Evolutionary conservation across 805 yeast genomes (phyloP).

Genomic region (Hanseniaspora lachancei): DNA sequence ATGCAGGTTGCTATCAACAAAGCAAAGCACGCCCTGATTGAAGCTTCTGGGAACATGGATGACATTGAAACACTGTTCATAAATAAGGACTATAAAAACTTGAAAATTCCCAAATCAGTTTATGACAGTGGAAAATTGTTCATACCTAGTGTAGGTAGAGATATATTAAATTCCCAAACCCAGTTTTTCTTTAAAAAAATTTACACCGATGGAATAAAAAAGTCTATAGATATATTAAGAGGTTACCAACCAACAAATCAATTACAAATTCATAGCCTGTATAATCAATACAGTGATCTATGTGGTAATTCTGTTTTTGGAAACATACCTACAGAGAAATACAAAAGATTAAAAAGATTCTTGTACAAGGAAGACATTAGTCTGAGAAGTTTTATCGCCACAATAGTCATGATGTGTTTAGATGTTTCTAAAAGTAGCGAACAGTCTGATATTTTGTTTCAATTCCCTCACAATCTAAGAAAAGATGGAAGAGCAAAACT

Average conservation of each 20-base stretch:
- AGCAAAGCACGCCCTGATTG: neutral
- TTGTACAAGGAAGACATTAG: slow-evolving; percentile 19
- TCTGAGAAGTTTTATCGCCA: slow-evolving; percentile 21
- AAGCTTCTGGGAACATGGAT: neutral
- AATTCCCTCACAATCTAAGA: slow-evolving; percentile 21
- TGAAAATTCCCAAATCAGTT: slow-evolving; percentile 20
- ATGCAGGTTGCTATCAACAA: slow-evolving; percentile 18
- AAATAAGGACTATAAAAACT: neutral
- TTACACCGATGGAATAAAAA: slow-evolving; percentile 19
- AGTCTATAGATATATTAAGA: slow-evolving; percentile 19
- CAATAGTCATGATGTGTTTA: slow-evolving; percentile 22
- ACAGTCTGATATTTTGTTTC: slow-evolving; percentile 19
- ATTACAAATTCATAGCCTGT: neutral
- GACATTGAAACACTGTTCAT: slow-evolving; percentile 9
- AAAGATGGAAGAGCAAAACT: slow-evolving; percentile 9
- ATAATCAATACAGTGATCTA: slow-evolving; percentile 15
- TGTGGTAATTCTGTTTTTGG: slow-evolving; percentile 25
- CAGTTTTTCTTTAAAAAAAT: slow-evolving; percentile 22
- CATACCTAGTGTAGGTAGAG: slow-evolving; percentile 20
- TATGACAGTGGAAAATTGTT: slow-evolving; percentile 21
- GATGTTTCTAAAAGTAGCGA: slow-evolving; percentile 15
- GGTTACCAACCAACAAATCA: neutral
- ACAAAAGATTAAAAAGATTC: slow-evolving; percentile 14
- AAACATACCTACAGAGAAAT: slow-evolving; percentile 16
- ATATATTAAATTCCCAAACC: slow-evolving; percentile 21